Evolutionary conservation across 108 stramenopile species (phyloP), one percentile per base, ranked within the genome.

Genomic region (Chaetoceros tenuissimus): DNA sequence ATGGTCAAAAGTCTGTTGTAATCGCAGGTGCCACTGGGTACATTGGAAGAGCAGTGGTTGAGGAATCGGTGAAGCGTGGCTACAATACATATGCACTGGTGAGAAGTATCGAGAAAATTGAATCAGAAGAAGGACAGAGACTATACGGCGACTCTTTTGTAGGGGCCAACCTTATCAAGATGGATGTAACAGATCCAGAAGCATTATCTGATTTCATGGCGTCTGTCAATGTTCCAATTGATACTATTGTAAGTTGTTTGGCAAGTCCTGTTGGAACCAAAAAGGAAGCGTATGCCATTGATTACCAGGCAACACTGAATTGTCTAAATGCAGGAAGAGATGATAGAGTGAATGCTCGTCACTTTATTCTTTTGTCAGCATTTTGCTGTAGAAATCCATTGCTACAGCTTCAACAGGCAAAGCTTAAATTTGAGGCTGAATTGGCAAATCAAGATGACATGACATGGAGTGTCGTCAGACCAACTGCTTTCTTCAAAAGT

Each of bases 401-500:
- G 31, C 80, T 92, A 26, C 79, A 85, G 63, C 77, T 92, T 31
- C 90, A 92, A 67, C 84, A 77, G 54, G 87, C 87, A 28, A 92
- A 89, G 51, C 67, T 92, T 16, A 56, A 83, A 51, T 81, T 89
- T 34, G 90, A 92, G 48, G 31, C 48, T 20, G 28, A 65, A 40
- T 46, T 82, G 2, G 16, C 34, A 19, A 20, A 53, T 16, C 75
- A 76, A 43, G 29, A 52, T 17, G 70, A 77, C 21, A 67, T 85
- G 66, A 80, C 62, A 7, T 86, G 66, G 40, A 59, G 62, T 24
- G 80, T 89, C 48, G 83, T 92, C 28, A 51, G 90, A 24, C 90
- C 90, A 30, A 92, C 90, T 0, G 90, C 90, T 0, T 92, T 85
- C 69, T 92, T 92, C 82, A 92, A 92, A 66, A 76, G 73, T 34